These are phyloP conservation scores for Chlamydomonas urium DNA, from an alignment of 139 green algal genomes.

Conservation along the genomic window DNA sequence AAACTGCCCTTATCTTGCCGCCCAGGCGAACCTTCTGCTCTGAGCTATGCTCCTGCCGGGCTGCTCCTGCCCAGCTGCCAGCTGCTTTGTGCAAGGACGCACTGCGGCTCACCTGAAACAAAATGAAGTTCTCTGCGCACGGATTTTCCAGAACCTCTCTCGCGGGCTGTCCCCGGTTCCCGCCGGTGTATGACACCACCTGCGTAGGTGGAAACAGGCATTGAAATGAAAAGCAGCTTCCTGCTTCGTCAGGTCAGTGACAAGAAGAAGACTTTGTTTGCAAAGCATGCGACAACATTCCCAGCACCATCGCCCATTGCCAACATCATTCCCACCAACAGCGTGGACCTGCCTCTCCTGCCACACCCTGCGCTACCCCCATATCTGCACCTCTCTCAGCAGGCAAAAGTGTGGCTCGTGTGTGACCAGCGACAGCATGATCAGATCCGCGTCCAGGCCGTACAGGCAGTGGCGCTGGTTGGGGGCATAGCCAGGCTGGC, in stretches of 20 bases:
- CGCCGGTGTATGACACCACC: slow-evolving; percentile 59
- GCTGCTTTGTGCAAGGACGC: neutral
- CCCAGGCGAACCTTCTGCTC: no score
- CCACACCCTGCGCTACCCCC: no score
- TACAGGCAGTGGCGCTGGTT: slow-evolving; percentile 92
- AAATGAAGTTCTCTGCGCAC: slow-evolving; percentile 84
- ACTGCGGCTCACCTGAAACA: slow-evolving; percentile 84
- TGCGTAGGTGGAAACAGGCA: no score
- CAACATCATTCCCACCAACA: neutral
- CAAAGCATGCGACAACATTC: no score
- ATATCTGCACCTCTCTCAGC: slow-evolving; percentile 86
- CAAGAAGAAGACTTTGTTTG: no score
- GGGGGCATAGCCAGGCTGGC: slow-evolving; percentile 38
- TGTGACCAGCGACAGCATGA: slow-evolving; percentile 93
- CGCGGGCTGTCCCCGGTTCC: slow-evolving; percentile 68
- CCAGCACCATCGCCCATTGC: neutral
- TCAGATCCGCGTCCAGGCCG: slow-evolving; percentile 91
- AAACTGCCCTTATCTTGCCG: no score
- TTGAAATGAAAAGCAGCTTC: no score
- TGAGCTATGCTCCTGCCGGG: no score
- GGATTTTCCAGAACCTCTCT: slow-evolving; percentile 86
- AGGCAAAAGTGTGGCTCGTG: slow-evolving; percentile 96
- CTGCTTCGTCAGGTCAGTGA: no score
- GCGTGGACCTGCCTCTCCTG: no score
- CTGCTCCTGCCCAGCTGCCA: no score